Evolutionary conservation across 805 yeast genomes (phyloP), one percentile per base, ranked within the genome.

Genomic region (Ogataea sp.): DNA sequence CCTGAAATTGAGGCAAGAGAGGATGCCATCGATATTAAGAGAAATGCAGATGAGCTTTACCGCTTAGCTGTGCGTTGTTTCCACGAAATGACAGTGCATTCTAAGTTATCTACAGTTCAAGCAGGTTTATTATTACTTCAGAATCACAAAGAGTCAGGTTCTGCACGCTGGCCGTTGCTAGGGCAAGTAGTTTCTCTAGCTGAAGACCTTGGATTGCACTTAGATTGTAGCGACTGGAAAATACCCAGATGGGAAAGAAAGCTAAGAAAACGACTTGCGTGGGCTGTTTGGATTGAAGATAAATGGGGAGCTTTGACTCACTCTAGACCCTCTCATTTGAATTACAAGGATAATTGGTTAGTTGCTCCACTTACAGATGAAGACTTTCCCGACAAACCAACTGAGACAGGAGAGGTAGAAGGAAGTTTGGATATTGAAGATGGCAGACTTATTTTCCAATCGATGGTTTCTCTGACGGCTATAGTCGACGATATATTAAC

Each of bases 121-220:
- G 44, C 46, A 9, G 32, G 15, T 13, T 29, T 43, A 5, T 32
- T 43, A 6, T 36, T 40, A 42, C 42, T 21, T 41, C 37, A 23
- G 14, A 20, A 26, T 40, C 42, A 9, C 41, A 37, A 30, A 36
- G 34, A 13, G 34, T 40, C 42, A 20, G 21, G 23, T 32, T 36
- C 43, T 3, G 26, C 41, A 10, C 28, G 39, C 11, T 21, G 30
- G 38, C 33, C 32, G 3, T 16, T 30, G 10, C n/a, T 27, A 13
- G 32, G 26, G 4, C 38, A 36, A 20, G 80, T 86, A 18, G 85
- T 83, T 3, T 78, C 90, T 0, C 59, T 84, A n/a, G 76, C 94
- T 1, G 95, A 86, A 56, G 89, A 87, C 49, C 62, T 87, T 17
- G 95, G 96, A 0, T 64, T 87, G 8, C 90, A 93, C 1, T 29